Base-by-base conservation (phyloP, 805 yeast species). In the Candida wancherniae region DNA sequence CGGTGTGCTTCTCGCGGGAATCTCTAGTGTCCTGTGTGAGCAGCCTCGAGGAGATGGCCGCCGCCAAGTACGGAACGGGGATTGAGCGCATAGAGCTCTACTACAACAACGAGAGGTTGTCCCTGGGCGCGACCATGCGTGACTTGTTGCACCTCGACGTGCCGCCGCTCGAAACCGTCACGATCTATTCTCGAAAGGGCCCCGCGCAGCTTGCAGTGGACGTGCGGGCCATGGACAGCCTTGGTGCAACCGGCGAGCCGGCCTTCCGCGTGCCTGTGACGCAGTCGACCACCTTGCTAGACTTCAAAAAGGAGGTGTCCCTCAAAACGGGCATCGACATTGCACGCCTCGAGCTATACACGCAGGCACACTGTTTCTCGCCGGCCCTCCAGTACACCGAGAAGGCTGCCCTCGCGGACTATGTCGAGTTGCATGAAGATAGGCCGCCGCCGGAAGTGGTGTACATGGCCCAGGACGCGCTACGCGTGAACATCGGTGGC, bases 141-240 rank as follows among this genome's bases (percentile, higher is more conserved):
- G 30, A 40, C 6, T 36, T 40, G 1, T 16, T 54, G 5, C 19
- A 35, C 10, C 35, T 60, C 8, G 65, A 59, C 37, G 60, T 59
- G 7, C 34, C 52, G 1, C 66, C 65, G 0, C 29, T 40, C 12
- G 19, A 24, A 2, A 44, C 51, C 3, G 52, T 55, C 6, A 31
- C 24, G 4, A 28, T 31, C 3, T 22, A 20, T 9, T 21, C 33
- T 4, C 22, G 18, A 12, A 28, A 12, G 10, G 20, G 12, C 13
- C 15, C 28, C 20, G 9, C 20, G 9, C 9, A 18, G 9, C 9
- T 18, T 18, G 20, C 20, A n/a, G n/a, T n/a, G n/a, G n/a, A n/a
- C n/a, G n/a, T n/a, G n/a, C n/a, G n/a, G n/a, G n/a, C n/a, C n/a
- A n/a, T n/a, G n/a, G n/a, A n/a, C n/a, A n/a, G n/a, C n/a, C n/a